A percentile compares a stretch with the other conserved stretches of the same genome.
Evolutionary conservation across 495 filamentous ascomycete species (phyloP).

Genomic region (Penicilliopsis zonata): DNA sequence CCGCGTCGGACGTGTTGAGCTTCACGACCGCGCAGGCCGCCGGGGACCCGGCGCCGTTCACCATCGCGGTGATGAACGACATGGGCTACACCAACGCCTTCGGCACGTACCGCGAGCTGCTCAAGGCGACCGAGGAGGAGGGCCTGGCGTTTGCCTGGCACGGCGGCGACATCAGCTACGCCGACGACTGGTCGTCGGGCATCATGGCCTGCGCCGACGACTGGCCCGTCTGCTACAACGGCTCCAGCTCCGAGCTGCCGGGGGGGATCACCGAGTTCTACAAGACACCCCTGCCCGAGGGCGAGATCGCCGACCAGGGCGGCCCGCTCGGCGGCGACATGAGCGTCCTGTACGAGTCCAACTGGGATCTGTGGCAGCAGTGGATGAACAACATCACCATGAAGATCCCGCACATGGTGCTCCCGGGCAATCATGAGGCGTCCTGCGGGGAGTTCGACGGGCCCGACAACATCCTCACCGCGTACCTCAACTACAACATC

Average conservation of each 20-base stretch:
- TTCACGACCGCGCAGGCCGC: conserved; percentile 32
- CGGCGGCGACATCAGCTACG: conserved; percentile 37
- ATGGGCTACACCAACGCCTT: conserved; percentile 39
- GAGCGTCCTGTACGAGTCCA: conserved; percentile 35
- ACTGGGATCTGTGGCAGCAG: conserved; percentile 40
- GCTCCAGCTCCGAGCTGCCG: conserved; percentile 24
- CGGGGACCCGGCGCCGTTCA: conserved; percentile 19
- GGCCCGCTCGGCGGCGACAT: conserved; percentile 36
- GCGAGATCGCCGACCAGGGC: conserved; percentile 37
- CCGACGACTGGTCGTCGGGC: conserved; percentile 38
- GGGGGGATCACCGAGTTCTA: conserved; percentile 23
- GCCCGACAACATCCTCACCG: conserved; percentile 29
- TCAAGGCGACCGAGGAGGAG: conserved; percentile 21
- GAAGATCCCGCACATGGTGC: conserved; percentile 35
- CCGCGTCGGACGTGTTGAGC: conserved; percentile 21
- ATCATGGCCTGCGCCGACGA: conserved; percentile 33
- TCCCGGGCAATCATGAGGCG: conserved; percentile 35
- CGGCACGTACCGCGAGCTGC: conserved; percentile 31
- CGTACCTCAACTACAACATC: conserved; percentile 29
- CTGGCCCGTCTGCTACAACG: conserved; percentile 45
- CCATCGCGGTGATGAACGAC: conserved; percentile 32
- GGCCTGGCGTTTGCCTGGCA: conserved; percentile 39
- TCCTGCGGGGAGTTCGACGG: conserved; percentile 41
- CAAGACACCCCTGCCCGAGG: conserved; percentile 29
- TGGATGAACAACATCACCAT: conserved; percentile 27